These are phyloP conservation scores for Aspergillus caelatus DNA, from an alignment of 2,329 filamentous ascomycete species.

Conservation along the genomic window DNA sequence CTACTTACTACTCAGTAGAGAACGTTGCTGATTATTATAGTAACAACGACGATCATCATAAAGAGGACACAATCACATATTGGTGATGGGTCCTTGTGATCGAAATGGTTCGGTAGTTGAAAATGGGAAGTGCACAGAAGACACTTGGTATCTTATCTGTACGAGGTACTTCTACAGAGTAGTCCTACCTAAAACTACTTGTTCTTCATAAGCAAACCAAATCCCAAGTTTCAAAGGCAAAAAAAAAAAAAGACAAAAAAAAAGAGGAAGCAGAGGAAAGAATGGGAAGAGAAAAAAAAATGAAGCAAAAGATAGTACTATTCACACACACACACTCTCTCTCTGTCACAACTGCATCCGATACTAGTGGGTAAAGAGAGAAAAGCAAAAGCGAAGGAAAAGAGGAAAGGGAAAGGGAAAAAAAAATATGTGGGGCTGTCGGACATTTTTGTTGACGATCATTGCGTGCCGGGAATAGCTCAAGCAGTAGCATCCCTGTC, in stretches of 20 bases:
- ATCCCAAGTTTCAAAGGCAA: background rate
- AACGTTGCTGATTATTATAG: background rate
- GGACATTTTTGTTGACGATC: conserved; percentile 26
- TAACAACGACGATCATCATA: background rate
- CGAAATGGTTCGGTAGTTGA: background rate
- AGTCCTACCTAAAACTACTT: background rate
- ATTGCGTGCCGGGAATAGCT: conserved; percentile 24
- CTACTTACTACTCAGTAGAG: background rate
- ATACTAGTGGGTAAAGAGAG: background rate
- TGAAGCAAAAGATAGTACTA: background rate
- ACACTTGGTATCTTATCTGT: background rate
- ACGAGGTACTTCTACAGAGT: background rate
- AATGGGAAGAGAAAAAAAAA: background rate
- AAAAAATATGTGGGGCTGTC: conserved; percentile 6
- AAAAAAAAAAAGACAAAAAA: background rate
- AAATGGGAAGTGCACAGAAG: background rate
- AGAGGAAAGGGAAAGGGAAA: background rate
- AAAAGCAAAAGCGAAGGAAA: background rate
- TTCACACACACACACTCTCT: no score
- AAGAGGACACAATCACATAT: background rate
- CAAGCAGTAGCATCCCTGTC: conserved; percentile 19
- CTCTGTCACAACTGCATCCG: background rate
- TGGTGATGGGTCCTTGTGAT: background rate
- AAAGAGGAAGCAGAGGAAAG: background rate
- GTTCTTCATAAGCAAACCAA: background rate